Evolutionary conservation across 2,329 filamentous ascomycete species (phyloP), one percentile per base, ranked within the genome.

Genomic region (Pseudogymnoascus sp.): DNA sequence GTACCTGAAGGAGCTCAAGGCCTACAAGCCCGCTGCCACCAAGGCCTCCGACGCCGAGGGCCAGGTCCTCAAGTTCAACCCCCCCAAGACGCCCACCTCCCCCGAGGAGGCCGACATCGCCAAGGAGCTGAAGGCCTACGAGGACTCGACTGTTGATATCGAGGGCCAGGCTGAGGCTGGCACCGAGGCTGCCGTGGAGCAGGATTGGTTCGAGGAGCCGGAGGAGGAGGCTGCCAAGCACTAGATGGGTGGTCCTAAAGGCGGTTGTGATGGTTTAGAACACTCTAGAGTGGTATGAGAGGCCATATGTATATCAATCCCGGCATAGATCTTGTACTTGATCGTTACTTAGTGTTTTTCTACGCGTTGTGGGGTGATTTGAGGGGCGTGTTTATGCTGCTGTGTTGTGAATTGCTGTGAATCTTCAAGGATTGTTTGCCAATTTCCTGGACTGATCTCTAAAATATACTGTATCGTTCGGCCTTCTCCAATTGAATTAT

Each of bases 51-150:
- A 97, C 72, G 80, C 92, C 72, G 87, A 92, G 69, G 92, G 90
- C 73, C 88, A 95, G 70, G 94, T 97, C 70, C 89, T 94, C 75
- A 89, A 85, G 74, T 99, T 97, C 81, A 72, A 74, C 71, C 74
- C 86, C 66, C 94, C 94, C 70, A 85, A 88, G 75, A 76, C 91
- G 61, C 92, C 94, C 71, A 77, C 82, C 73, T 95, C 91, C 34
- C 94, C 94, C 73, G 94, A 97, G 78, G 92, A 97, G 82, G 78
- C 86, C 76, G 89, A 96, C 77, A 88, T 99, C 65, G 90, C 92
- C 73, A 88, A 83, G 76, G 92, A 90, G 75, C 79, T 99, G 74
- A 88, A 94, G 80, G 86, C 90, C 74, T 99, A 99, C 83, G 92
- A 97, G 83, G 83, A 78, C 74, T 90, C 95, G 82, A 83, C 86